A percentile compares a stretch with the other conserved stretches of the same genome.
These are phyloP conservation scores for Batkoa obscura DNA, from an alignment of 371 early-diverging fungal genomes.

Conservation along the genomic window DNA sequence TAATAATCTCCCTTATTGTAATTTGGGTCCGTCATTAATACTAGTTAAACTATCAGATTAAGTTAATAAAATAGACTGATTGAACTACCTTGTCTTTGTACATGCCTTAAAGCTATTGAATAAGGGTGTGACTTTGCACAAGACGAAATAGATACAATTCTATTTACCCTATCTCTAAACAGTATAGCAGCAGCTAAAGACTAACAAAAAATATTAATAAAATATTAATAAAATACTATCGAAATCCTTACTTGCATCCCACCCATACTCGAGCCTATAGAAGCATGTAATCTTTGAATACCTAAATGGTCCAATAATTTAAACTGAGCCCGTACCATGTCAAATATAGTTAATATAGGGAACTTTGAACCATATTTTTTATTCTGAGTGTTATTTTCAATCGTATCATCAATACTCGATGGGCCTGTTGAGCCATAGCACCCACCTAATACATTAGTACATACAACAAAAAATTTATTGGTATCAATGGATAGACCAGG, in stretches of 20 bases:
- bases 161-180: constrained; percentile 62
- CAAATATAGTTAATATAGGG: constrained; percentile 81
- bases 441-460: constrained; percentile 73
- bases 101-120: constrained; percentile 78
- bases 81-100: constrained; percentile 55
- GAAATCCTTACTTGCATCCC: constrained; percentile 60
- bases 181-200: constrained; percentile 69
- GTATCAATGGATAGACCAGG: constrained; percentile 66
- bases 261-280: constrained; percentile 88
- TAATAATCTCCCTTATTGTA: constrained; percentile 90
- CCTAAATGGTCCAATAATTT: constrained; percentile 58
- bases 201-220: constrained; percentile 9
- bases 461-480: constrained; percentile 67
- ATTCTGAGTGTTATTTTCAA: constrained; percentile 46
- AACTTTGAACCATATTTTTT: constrained; percentile 74
- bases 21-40: constrained; percentile 86
- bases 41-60: constrained; percentile 12
- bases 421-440: constrained; percentile 84
- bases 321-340: constrained; percentile 89
- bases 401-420: constrained; percentile 11
- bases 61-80: background rate
- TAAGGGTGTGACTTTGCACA: constrained; percentile 91
- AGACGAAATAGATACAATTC: constrained; percentile 67
- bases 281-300: constrained; percentile 63
- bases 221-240: background rate